Conservation (phyloP, 345 rosid species). For the Luvunga scandens region DNA sequence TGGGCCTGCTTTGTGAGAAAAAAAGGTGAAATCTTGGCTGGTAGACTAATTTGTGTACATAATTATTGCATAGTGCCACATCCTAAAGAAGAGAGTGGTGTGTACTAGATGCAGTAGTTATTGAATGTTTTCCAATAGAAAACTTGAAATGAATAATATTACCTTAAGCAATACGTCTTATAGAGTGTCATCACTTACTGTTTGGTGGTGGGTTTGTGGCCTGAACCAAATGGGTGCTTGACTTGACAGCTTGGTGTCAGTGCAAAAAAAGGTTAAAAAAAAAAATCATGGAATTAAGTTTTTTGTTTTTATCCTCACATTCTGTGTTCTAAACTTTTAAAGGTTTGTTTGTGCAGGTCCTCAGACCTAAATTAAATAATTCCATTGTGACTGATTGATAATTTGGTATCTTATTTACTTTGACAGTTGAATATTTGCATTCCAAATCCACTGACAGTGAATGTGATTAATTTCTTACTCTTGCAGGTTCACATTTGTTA, state of each 20-base stretch:
- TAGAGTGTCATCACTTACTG: background rate
- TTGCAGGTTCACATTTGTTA: constrained; percentile 78
- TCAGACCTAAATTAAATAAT: background rate
- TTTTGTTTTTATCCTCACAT: background rate
- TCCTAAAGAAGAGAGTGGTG: background rate
- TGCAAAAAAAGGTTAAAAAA: background rate
- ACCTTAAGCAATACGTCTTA: background rate
- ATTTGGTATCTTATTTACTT: background rate
- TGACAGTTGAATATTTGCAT: background rate
- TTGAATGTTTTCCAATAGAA: background rate
- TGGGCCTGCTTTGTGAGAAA: background rate
- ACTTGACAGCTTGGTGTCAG: background rate
- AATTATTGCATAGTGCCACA: background rate
- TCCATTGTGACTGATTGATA: background rate
- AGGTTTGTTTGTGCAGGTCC: background rate
- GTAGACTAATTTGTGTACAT: background rate
- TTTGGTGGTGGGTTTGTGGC: background rate
- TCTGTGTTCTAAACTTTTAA: background rate
- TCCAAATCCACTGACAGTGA: background rate
- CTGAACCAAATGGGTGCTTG: background rate
- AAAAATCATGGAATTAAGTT: background rate
- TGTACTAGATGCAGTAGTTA: background rate
- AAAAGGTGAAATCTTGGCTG: background rate
- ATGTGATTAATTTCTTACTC: background rate
- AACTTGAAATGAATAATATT: background rate